Evolutionary conservation across 2,329 filamentous ascomycete genomes (phyloP), one percentile per base, ranked within the genome.

Genomic region (Neofusicoccum kwambonambiense): DNA sequence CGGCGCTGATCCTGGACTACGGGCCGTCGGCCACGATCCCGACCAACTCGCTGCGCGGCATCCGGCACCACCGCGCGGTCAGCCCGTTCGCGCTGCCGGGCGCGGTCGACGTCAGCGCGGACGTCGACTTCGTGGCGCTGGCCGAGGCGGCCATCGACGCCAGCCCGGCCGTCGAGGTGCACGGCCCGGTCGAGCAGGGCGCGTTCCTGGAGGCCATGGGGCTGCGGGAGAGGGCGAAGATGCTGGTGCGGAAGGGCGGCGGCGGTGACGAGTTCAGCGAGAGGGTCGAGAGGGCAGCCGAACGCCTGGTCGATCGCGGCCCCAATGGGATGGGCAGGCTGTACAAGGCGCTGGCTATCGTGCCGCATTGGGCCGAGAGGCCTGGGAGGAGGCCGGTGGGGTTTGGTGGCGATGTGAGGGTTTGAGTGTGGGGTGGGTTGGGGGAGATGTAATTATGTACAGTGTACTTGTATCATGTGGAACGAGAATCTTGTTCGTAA

Each of bases 1-100:
- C 93, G 8, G 95, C 94, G 0, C 83, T 99, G n/a, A 92, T 99
- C 70, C 87, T 99, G 51, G 95, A 99, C 80, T 99, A 99, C 78
- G 95, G 95, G 17, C 90, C 94, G 4, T 78, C 87, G 3, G 83
- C 88, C 65, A 90, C 86, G 0, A 88, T 99, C 56, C 95, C 95
- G 2, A 82, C 90, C 66, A 96, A 97, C 82, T 96, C 93, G 0
- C 84, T 99, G 22, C 90, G 95, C 37, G 95, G 95, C 22, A 98
- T 99, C 76, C 86, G 88, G 41, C 82, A 84, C 13, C 95, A 99
- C 79, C 81, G 83, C 27, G 83, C 85, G 27, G 90, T 96, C 51
- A 93, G 88, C 22, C 92, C 95, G 3, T 92, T 99, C 71, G 83
- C 86, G 0, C 83, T 87, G 5, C 91, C 95, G 0, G 95, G 95